A percentile compares a stretch with the other conserved stretches of the same genome.
These are phyloP conservation scores for Rosa lucieae DNA, from an alignment of 306 rosid species.

Conservation along the genomic window DNA sequence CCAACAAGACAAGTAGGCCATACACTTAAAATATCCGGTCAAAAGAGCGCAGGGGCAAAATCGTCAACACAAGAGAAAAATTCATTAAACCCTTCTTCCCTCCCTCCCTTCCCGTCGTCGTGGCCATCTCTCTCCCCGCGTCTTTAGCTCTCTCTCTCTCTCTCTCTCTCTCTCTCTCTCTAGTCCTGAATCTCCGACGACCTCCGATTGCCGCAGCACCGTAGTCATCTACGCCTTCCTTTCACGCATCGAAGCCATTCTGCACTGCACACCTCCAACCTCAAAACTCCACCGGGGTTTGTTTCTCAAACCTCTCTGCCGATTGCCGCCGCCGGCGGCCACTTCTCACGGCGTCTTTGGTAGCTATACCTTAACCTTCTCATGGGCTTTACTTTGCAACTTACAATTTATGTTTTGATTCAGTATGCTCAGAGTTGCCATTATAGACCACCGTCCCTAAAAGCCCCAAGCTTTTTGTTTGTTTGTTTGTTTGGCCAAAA, in stretches of 20 bases:
- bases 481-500: neutral
- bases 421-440: neutral
- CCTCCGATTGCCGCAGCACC: neutral
- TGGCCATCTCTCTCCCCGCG: conserved; percentile 7
- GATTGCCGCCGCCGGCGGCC: neutral
- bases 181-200: neutral
- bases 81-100: neutral
- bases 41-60: neutral
- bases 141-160: neutral
- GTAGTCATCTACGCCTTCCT: neutral
- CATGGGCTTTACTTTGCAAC: neutral
- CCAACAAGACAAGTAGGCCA: neutral
- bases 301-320: neutral
- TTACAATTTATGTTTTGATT: neutral
- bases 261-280: neutral
- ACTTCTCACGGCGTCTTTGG: neutral
- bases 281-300: neutral
- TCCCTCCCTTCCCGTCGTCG: neutral
- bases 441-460: neutral
- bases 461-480: neutral
- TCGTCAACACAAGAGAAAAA: neutral
- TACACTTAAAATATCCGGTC: neutral
- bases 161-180: neutral
- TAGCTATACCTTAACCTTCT: neutral
- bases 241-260: neutral